phyloP scores from a whole-genome alignment of 257 asterid genomes.

The Thymus quinquecostatus region DNA sequence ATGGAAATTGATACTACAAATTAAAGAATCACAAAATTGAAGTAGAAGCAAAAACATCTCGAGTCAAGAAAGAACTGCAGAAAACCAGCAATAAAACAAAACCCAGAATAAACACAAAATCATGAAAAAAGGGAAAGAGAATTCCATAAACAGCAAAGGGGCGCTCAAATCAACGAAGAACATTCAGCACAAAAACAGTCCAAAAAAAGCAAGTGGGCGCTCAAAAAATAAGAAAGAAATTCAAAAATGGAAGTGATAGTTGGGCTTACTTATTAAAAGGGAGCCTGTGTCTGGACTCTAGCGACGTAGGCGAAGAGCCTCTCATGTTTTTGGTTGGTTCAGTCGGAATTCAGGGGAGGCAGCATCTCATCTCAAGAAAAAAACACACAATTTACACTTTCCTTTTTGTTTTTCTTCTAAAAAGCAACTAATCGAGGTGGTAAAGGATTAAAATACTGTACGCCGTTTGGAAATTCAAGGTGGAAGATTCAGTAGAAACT shows the following conservation, averaged over 20 bases:
- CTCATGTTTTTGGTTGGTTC: conserved; percentile 48
- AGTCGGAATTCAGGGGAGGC: conserved; percentile 29
- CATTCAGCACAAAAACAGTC: conserved; percentile 1
- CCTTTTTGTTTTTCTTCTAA: not conserved
- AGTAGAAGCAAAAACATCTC: conserved; percentile 20
- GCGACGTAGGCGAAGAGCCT: conserved; percentile 56
- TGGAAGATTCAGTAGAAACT: not conserved
- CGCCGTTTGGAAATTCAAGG: conserved; percentile 4
- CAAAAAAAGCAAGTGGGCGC: conserved; percentile 1
- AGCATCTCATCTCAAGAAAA: conserved; percentile 41
- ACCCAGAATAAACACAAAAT: not conserved
- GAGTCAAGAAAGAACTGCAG: not conserved
- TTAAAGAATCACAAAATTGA: conserved; percentile 13
- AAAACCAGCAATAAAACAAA: conserved; percentile 11
- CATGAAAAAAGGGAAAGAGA: conserved; percentile 1
- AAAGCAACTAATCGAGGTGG: not conserved
- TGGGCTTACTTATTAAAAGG: conserved; percentile 47
- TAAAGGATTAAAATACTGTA: not conserved
- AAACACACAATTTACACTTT: not conserved
- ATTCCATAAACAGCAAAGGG: not conserved
- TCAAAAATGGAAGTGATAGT: not conserved
- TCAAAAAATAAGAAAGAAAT: no score
- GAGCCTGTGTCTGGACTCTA: conserved; percentile 67
- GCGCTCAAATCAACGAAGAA: not conserved
- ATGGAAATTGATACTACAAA: no score